Conservation (phyloP, 2,329 filamentous ascomycete genomes). For the Aspergillus ibericus region DNA sequence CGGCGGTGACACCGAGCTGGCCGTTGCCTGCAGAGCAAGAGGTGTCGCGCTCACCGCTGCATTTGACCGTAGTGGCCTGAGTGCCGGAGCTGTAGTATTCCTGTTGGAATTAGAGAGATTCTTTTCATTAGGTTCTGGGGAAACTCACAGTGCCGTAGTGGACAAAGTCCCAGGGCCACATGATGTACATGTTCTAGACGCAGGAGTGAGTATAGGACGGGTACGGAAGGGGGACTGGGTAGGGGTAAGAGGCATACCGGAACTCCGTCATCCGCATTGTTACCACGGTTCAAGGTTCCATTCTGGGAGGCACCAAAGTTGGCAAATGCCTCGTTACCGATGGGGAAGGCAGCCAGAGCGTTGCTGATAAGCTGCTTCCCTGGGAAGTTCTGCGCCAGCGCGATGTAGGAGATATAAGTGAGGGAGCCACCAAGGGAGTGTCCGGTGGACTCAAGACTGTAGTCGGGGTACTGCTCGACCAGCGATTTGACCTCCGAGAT, state of each 20-base stretch:
- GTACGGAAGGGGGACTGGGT: too few relatives aligned
- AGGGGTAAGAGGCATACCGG: conserved; percentile 19
- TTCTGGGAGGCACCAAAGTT: conserved; percentile 24
- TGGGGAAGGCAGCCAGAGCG: conserved; percentile 35
- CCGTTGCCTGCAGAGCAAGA: conserved; percentile 31
- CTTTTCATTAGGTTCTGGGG: neutral
- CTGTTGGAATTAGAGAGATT: conserved; percentile 4
- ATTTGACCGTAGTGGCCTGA: conserved; percentile 16
- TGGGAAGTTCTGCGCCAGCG: conserved; percentile 33
- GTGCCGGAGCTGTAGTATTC: conserved; percentile 31
- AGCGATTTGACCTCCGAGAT: conserved; percentile 30
- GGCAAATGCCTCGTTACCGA: conserved; percentile 30
- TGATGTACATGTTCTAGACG: conserved; percentile 29
- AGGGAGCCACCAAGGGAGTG: conserved; percentile 34
- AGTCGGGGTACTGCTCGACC: conserved; percentile 28
- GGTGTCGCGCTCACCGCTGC: conserved; percentile 26
- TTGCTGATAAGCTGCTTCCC: conserved; percentile 29
- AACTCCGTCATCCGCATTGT: conserved; percentile 29
- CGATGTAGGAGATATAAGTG: conserved; percentile 35
- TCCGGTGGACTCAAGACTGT: conserved; percentile 30
- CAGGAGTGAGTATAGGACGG: neutral
- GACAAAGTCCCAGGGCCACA: conserved; percentile 20
- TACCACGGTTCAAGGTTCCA: conserved; percentile 29
- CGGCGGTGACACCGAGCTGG: conserved; percentile 22
- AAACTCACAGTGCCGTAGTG: conserved; percentile 29